phyloP scores from a whole-genome alignment of 768 basidiomycete species.

The Suillus clintonianus region DNA sequence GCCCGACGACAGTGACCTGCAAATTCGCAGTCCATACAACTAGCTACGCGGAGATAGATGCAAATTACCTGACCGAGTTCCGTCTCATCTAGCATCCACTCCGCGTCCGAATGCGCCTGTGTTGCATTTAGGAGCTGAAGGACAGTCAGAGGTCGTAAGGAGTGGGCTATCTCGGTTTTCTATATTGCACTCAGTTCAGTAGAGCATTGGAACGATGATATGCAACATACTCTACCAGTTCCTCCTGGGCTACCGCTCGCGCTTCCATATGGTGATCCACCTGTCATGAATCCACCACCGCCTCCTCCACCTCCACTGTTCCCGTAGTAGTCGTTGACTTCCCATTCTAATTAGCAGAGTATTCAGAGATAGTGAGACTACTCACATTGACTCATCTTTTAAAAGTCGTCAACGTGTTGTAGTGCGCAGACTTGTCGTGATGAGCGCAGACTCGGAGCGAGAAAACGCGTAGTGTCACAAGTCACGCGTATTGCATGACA shows the following conservation, averaged over 20 bases:
- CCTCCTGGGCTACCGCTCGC: slow-evolving; percentile 63
- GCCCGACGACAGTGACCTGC: slow-evolving; percentile 74
- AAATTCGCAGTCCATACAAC: neutral
- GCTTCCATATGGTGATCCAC: slow-evolving; percentile 61
- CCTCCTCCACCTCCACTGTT: slow-evolving; percentile 50
- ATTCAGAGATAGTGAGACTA: neutral
- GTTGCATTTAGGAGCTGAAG: slow-evolving; percentile 72
- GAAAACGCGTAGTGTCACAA: slow-evolving; percentile 29
- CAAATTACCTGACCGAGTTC: slow-evolving; percentile 76
- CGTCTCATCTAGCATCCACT: slow-evolving; percentile 80
- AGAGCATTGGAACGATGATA: neutral
- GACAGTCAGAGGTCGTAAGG: slow-evolving; percentile 75
- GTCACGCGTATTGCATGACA: slow-evolving; percentile 9
- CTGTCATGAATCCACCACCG: slow-evolving; percentile 60
- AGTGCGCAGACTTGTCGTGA: slow-evolving; percentile 16
- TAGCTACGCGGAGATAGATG: neutral
- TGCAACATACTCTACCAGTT: slow-evolving; percentile 39
- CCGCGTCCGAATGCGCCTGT: slow-evolving; percentile 88
- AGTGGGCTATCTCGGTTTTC: slow-evolving; percentile 42
- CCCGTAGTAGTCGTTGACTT: slow-evolving; percentile 43
- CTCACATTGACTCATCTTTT: slow-evolving; percentile 54
- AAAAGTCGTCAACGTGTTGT: slow-evolving; percentile 8
- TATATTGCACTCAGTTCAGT: slow-evolving; percentile 16
- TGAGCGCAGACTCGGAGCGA: slow-evolving; percentile 16
- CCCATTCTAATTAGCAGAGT: neutral